These are phyloP conservation scores for Moricandia arvensis DNA, from an alignment of 345 rosid genomes.

Conservation along the genomic window DNA sequence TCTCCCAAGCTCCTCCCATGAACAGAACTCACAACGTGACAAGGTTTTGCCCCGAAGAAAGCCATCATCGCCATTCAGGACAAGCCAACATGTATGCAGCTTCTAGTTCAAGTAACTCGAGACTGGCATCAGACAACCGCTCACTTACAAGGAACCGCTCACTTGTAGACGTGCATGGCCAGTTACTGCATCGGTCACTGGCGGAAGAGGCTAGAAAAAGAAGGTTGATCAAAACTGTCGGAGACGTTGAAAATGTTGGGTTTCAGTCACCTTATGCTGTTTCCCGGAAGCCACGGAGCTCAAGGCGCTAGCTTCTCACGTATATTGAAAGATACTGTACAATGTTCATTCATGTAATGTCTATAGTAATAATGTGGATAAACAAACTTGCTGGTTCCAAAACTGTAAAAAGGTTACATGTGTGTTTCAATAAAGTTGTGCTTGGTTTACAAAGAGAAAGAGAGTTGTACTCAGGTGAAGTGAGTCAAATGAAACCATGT, in stretches of 20 bases:
- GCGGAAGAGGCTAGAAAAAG: slow-evolving; percentile 63
- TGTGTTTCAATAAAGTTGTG: slow-evolving; percentile 17
- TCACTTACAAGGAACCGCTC: slow-evolving; percentile 62
- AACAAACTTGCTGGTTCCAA: slow-evolving; percentile 16
- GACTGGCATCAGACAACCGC: slow-evolving; percentile 33
- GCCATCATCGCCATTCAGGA: too few relatives aligned
- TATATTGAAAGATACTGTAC: background rate
- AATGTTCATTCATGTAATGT: background rate
- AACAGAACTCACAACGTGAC: slow-evolving; percentile 45
- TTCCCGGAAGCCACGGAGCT: slow-evolving; percentile 35
- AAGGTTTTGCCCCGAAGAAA: slow-evolving; percentile 56
- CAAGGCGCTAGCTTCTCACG: slow-evolving; percentile 32
- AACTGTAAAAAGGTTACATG: slow-evolving; percentile 4
- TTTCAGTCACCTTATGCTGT: slow-evolving; percentile 55
- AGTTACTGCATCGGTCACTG: slow-evolving; percentile 52
- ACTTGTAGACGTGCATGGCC: slow-evolving; percentile 64
- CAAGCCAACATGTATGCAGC: slow-evolving; percentile 44
- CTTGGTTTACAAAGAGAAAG: slow-evolving; percentile 10
- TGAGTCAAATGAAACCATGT: slow-evolving; percentile 53
- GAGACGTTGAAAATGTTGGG: slow-evolving; percentile 72
- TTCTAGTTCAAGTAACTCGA: slow-evolving; percentile 41
- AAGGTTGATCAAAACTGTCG: slow-evolving; percentile 66
- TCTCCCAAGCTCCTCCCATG: slow-evolving; percentile 28
- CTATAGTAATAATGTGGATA: background rate
- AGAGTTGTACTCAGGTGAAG: background rate